Percentiles rank a stretch among this genome's conserved stretches.
Evolutionary conservation across 2,329 filamentous ascomycete genomes (phyloP).

Genomic region (Fusarium anguioides): DNA sequence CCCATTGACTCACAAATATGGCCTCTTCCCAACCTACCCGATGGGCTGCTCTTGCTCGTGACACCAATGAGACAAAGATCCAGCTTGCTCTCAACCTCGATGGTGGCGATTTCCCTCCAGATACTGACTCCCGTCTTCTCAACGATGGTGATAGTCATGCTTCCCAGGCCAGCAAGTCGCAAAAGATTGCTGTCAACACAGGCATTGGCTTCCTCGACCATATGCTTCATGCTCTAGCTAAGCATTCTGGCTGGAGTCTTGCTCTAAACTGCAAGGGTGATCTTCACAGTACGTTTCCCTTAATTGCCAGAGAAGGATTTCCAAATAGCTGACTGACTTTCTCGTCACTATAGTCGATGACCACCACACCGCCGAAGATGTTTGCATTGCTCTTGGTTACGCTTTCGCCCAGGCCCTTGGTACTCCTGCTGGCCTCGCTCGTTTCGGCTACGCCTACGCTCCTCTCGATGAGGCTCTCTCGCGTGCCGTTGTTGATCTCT

Average conservation of each 20-base stretch:
- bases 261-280: constrained; percentile 86
- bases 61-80: constrained; percentile 99
- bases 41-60: constrained; percentile 82
- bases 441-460: constrained; percentile 92
- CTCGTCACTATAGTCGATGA: constrained; percentile 78
- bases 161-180: constrained; percentile 83
- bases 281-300: constrained; percentile 79
- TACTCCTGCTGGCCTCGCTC: constrained; percentile 81
- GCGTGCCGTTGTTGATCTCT: constrained; percentile 92
- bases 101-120: constrained; percentile 79
- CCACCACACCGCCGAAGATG: constrained; percentile 97
- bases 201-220: constrained; percentile 98
- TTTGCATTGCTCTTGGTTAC: constrained; percentile 87
- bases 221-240: constrained; percentile 96
- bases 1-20: constrained; percentile 41
- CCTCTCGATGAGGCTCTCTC: constrained; percentile 96
- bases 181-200: constrained; percentile 88
- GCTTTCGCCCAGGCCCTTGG: constrained; percentile 87
- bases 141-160: constrained; percentile 74
- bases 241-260: constrained; percentile 95
- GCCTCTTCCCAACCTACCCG: constrained; percentile 57
- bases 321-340: constrained; percentile 33
- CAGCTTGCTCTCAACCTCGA: constrained; percentile 92
- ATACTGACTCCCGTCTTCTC: constrained; percentile 68
- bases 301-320: neutral